Base-by-base conservation (phyloP, 2,329 filamentous ascomycete genomes). In the Fusarium pseudoanthophilum region DNA sequence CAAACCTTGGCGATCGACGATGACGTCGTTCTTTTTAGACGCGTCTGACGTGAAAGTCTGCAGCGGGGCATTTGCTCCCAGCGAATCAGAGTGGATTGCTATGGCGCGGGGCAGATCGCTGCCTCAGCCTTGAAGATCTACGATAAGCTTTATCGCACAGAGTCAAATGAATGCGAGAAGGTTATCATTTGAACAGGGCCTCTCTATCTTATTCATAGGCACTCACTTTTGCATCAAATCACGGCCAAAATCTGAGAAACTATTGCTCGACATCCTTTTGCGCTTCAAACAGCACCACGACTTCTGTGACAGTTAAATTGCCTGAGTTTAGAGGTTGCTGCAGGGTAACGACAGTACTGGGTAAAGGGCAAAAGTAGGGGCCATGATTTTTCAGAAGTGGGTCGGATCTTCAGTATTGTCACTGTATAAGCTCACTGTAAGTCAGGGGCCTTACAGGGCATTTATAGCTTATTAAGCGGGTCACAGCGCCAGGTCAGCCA, bases 21-120 rank as follows among this genome's bases (percentile, higher is more conserved):
- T 69, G 67, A 69, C 65, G 65, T 69, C 58, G 34, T 34, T 59
- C n/a, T 16, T 51, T 39, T 20, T 18, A 18, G 34, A 40, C 64
- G 64, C 48, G 64, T 49, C 39, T 28, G 26, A 49, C n/a, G 20
- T 60, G 28, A 46, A 3, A 28, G 34, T 40, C 39, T 43, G 13
- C 2, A 10, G 36, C 39, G 28, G 66, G 39, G 20, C n/a, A 1
- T 37, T 48, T n/a, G 2, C 37, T 57, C 28, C 52, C 36, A 7
- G 11, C 66, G 8, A 64, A 69, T 69, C 3, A 18, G 7, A 6
- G 1, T 1, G 1, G 1, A 1, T 0, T 2, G 1, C 3, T 0
- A 2, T 51, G 21, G 51, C 30, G 34, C 51, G 49, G 10, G 24
- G 24, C 37, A 46, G 7, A 45, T 21, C 5, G 20, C 4, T 48